Conservation (phyloP, 106 monocot genomes). For the Amphibolis antarctica region DNA sequence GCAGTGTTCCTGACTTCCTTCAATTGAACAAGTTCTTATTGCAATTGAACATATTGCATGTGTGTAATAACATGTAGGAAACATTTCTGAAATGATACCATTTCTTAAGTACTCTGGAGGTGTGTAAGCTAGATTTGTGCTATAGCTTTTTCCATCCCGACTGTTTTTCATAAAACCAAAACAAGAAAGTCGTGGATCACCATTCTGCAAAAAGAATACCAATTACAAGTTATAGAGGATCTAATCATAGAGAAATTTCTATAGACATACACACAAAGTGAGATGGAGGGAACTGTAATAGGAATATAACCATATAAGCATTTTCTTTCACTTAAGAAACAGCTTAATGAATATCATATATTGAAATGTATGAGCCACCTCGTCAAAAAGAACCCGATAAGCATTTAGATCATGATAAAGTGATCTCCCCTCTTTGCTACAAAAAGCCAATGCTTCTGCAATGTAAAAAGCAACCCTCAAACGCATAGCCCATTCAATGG, state of each 20-base stretch:
- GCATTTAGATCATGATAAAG: constrained; percentile 77
- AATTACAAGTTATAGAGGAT: not conserved
- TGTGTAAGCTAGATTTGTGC: too few species aligned
- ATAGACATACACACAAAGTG: too few species aligned
- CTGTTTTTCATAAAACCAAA: too few species aligned
- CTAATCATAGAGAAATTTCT: not conserved
- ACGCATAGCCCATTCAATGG: constrained; percentile 36
- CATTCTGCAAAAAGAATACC: constrained; percentile 33
- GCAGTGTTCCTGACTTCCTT: too few species aligned
- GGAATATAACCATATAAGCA: too few species aligned
- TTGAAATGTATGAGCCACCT: constrained; percentile 13
- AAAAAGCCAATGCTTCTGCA: constrained; percentile 8
- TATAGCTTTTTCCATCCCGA: too few species aligned
- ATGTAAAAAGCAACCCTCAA: constrained; percentile 13
- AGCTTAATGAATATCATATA: too few species aligned
- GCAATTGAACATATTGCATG: too few species aligned
- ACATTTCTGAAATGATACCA: not conserved
- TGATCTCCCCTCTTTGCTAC: constrained; percentile 6
- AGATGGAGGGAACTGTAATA: too few species aligned
- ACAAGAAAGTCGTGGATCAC: constrained; percentile 65
- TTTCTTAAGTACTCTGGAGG: not conserved
- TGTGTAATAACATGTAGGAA: not conserved
- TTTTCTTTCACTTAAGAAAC: too few species aligned
- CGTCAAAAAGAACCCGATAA: constrained; percentile 85
- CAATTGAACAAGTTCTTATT: too few species aligned